Conservation (phyloP, 306 rosid species). For the Spatholobus suberectus region DNA sequence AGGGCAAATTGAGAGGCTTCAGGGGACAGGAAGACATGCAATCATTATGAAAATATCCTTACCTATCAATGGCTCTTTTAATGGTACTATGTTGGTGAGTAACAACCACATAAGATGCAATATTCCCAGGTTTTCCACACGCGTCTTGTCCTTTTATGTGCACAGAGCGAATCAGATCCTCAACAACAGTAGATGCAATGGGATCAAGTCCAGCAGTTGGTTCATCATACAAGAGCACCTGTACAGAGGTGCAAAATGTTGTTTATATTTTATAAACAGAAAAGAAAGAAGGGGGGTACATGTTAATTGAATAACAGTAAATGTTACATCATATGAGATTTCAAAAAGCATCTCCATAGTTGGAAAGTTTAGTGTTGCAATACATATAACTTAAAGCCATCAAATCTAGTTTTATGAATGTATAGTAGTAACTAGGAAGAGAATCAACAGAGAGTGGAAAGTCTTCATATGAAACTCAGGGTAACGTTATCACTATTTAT, state of each 20-base stretch:
- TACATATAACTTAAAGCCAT: conserved; percentile 29
- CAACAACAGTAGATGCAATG: conserved; percentile 98
- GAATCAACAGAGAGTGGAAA: conserved; percentile 9
- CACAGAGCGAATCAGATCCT: conserved; percentile 95
- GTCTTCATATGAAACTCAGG: background rate
- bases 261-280: conserved; percentile 22
- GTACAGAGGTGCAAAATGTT: conserved; percentile 34
- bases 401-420: conserved; percentile 10
- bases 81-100: conserved; percentile 99
- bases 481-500: background rate
- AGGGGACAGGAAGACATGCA: background rate
- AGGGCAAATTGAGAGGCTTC: background rate
- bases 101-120: conserved; percentile 90
- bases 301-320: conserved; percentile 4
- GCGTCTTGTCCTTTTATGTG: conserved; percentile 84
- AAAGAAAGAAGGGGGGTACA: background rate
- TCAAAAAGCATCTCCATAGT: conserved; percentile 3
- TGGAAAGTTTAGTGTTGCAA: background rate
- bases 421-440: background rate
- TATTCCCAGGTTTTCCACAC: conserved; percentile 75
- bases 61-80: conserved; percentile 96
- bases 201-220: conserved; percentile 99
- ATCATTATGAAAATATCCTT: conserved; percentile 22
- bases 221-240: conserved; percentile 96
- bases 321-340: conserved; percentile 1